Base-by-base conservation (phyloP, 352 stramenopile genomes). In the Pythium coloratum region DNA sequence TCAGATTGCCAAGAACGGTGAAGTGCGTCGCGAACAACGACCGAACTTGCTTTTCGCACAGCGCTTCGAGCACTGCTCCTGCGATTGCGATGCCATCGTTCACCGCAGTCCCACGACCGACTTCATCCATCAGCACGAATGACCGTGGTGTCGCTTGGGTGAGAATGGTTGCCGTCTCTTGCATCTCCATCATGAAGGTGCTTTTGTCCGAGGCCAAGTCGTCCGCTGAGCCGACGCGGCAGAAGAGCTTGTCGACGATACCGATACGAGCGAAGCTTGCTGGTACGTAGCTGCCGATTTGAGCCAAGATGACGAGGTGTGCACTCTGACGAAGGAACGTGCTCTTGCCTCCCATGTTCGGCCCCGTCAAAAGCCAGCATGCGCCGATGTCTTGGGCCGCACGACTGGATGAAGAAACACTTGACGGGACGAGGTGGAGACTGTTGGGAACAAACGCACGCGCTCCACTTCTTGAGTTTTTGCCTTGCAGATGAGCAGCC, bases 141-240 rank as follows among this genome's bases (percentile, higher is more conserved):
- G 80, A 91, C 0, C 77, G 76, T n/a, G 70, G 64, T 13, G 86
- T 95, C 5, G 89, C 86, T 28, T 91, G 81, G 8, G 70, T 83
- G 7, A 96, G 62, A 54, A 96, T 88, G 40, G 82, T 88, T 26
- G 86, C 76, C 0, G 87, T 94, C 70, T 97, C 89, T 67, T 92
- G 71, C 88, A 97, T 96, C 67, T 97, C 89, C 8, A 95, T 80
- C 75, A 96, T 81, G 57, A 97, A 96, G 2, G 89, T 97, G 50
- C 86, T 95, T 44, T 81, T 84, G 65, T 93, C 86, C 0, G 81
- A 80, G 9, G 83, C 83, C 26, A 96, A 60, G 53, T 96, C 86
- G 64, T 97, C 89, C 0, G 81, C 83, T 2, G 89, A 92, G 3
- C 89, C 89, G 4, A 96, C 85, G 1, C 89, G 79, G 34, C 82